Conservation (phyloP, 179 eudicot genomes). For the Amaranthus tricolor region DNA sequence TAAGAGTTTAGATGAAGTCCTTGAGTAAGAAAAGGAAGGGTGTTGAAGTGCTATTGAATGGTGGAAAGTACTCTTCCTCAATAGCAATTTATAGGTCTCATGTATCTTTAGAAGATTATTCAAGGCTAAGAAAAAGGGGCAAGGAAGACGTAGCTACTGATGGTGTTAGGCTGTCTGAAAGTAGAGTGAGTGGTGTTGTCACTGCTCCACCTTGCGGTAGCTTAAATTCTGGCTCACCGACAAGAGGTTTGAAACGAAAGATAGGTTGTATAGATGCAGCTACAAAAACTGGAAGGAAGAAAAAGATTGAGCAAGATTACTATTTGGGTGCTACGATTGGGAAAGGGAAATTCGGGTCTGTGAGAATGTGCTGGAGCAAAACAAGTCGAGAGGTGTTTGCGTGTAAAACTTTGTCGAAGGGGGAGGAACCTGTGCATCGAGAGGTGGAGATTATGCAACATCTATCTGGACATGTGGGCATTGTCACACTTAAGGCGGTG, state of each 20-base stretch:
- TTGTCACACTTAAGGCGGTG: constrained; percentile 78
- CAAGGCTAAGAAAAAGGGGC: constrained; percentile 71
- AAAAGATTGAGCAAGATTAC: constrained; percentile 80
- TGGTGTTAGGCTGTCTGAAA: constrained; percentile 41
- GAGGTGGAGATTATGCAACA: constrained; percentile 99
- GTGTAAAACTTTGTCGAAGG: constrained; percentile 72
- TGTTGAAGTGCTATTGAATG: constrained; percentile 32
- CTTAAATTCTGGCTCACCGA: constrained; percentile 45
- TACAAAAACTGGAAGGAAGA: constrained; percentile 84
- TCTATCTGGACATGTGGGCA: constrained; percentile 80
- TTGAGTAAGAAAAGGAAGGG: constrained; percentile 74
- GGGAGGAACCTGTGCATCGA: constrained; percentile 88
- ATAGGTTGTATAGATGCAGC: constrained; percentile 87
- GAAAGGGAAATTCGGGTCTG: constrained; percentile 88
- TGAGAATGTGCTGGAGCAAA: constrained; percentile 69
- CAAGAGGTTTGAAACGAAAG: constrained; percentile 81
- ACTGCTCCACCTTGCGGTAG: constrained; percentile 83
- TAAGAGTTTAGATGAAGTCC: constrained; percentile 37
- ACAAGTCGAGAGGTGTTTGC: constrained; percentile 71
- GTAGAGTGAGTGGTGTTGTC: constrained; percentile 57
- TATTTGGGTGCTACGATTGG: constrained; percentile 61
- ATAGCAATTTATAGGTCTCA: constrained; percentile 38
- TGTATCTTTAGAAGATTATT: constrained; percentile 69
- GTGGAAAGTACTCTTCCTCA: constrained; percentile 16
- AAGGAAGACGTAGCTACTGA: constrained; percentile 47